Conservation (phyloP, 345 rosid genomes). For the Jatropha curcas region DNA sequence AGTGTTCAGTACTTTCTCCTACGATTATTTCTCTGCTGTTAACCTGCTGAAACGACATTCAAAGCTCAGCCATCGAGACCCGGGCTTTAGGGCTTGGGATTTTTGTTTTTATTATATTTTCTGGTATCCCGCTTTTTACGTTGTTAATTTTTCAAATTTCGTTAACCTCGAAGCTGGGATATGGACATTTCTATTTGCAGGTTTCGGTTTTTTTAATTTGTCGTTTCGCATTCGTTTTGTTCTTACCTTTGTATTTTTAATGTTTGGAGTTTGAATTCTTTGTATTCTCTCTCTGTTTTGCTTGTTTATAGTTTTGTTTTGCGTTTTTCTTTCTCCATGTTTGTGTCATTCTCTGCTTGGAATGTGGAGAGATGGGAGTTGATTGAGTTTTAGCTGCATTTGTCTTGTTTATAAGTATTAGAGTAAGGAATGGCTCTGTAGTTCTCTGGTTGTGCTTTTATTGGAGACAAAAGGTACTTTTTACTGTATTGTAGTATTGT, state of each 20-base stretch:
- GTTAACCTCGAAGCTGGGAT: constrained; percentile 48
- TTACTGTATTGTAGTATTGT: neutral
- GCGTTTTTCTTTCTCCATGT: constrained; percentile 2
- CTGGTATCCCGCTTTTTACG: constrained; percentile 51
- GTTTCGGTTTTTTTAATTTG: constrained; percentile 40
- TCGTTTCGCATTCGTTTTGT: constrained; percentile 40
- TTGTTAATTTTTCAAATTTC: constrained; percentile 32
- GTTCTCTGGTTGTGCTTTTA: constrained; percentile 20
- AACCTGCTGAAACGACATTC: neutral
- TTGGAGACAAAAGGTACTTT: constrained; percentile 3
- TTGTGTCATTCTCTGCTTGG: constrained; percentile 29
- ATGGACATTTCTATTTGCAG: constrained; percentile 10
- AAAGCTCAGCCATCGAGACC: constrained; percentile 30
- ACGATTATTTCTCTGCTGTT: neutral
- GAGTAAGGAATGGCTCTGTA: neutral
- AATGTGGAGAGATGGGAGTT: constrained; percentile 21
- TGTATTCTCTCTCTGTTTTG: constrained; percentile 18
- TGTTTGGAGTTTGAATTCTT: neutral
- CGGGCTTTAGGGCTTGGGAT: constrained; percentile 33
- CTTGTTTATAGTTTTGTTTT: neutral
- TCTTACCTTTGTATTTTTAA: constrained; percentile 21
- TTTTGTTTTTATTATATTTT: constrained; percentile 5
- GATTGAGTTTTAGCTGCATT: neutral
- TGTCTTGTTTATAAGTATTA: constrained; percentile 2
- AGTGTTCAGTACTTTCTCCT: neutral